A percentile compares a stretch with the other conserved stretches of the same genome.
These are phyloP conservation scores for Fusarium sp. DNA, from an alignment of 2,329 filamentous ascomycete genomes.

Conservation along the genomic window DNA sequence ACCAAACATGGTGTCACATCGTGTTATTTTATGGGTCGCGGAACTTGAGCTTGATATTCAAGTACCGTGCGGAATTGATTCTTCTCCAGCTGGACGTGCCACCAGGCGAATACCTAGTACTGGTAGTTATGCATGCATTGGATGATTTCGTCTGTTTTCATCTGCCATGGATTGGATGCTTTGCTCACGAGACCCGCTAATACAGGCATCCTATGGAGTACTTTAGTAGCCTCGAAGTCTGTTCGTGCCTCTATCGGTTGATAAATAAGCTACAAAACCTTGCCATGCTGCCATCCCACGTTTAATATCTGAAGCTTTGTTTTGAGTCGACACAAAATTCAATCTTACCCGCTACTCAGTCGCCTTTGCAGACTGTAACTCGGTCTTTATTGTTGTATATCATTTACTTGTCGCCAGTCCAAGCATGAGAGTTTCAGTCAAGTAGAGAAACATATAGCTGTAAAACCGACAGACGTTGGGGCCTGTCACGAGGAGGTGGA, in stretches of 20 bases:
- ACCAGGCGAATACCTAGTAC: background rate
- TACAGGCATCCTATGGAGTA: background rate
- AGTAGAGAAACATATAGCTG: background rate
- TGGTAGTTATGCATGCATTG: background rate
- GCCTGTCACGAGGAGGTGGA: background rate
- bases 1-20: constrained; percentile 6
- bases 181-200: background rate
- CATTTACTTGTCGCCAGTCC: background rate
- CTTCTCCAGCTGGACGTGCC: background rate
- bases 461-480: background rate
- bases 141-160: background rate
- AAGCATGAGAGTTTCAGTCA: background rate
- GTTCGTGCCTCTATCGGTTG: background rate
- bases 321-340: background rate
- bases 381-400: background rate
- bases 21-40: constrained; percentile 18
- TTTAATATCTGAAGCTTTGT: background rate
- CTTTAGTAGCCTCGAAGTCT: background rate
- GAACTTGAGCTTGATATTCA: background rate
- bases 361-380: background rate
- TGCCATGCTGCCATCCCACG: background rate
- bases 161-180: background rate
- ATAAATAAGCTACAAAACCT: background rate
- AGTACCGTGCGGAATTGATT: background rate
- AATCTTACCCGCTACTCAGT: background rate